phyloP scores from a whole-genome alignment of 306 rosid species.

The Dalbergia cochinchinensis region DNA sequence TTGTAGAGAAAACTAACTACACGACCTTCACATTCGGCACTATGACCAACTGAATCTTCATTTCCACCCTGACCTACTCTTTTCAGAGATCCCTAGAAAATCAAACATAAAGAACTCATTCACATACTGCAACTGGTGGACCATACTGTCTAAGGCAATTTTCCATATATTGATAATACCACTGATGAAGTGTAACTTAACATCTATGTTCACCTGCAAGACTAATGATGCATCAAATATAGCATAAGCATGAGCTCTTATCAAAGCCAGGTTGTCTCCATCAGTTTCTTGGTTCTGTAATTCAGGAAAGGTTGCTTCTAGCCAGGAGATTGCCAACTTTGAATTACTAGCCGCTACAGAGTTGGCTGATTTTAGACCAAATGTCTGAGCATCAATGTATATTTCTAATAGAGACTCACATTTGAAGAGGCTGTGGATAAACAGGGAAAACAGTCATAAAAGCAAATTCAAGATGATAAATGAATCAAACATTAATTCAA shows the following conservation, averaged over 20 bases:
- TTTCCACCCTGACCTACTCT: slow-evolving; percentile 71
- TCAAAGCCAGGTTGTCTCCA: slow-evolving; percentile 57
- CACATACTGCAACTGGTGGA: slow-evolving; percentile 29
- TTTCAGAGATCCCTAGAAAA: slow-evolving; percentile 83
- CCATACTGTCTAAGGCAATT: slow-evolving; percentile 34
- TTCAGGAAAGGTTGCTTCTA: slow-evolving; percentile 89
- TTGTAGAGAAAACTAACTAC: slow-evolving; percentile 81
- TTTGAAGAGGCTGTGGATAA: slow-evolving; percentile 70
- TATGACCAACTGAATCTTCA: slow-evolving; percentile 65
- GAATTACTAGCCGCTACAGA: slow-evolving; percentile 74
- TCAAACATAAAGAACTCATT: slow-evolving; percentile 21
- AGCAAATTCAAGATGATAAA: slow-evolving; percentile 31
- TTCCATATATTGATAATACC: slow-evolving; percentile 29
- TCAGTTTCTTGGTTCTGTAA: slow-evolving; percentile 61
- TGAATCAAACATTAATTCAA: slow-evolving; percentile 16
- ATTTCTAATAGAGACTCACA: slow-evolving; percentile 84
- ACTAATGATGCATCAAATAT: slow-evolving; percentile 87
- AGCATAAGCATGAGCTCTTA: slow-evolving; percentile 77
- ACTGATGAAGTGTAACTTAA: slow-evolving; percentile 25
- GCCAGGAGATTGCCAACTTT: slow-evolving; percentile 87
- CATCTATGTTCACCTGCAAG: slow-evolving; percentile 74
- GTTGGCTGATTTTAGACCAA: slow-evolving; percentile 78
- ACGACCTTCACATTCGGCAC: slow-evolving; percentile 88
- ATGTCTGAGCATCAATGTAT: slow-evolving; percentile 80
- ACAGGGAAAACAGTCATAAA: slow-evolving; percentile 38